Conservation (phyloP, 1,284 basidiomycete species). For the Exobasidium cylindrosporum region DNA sequence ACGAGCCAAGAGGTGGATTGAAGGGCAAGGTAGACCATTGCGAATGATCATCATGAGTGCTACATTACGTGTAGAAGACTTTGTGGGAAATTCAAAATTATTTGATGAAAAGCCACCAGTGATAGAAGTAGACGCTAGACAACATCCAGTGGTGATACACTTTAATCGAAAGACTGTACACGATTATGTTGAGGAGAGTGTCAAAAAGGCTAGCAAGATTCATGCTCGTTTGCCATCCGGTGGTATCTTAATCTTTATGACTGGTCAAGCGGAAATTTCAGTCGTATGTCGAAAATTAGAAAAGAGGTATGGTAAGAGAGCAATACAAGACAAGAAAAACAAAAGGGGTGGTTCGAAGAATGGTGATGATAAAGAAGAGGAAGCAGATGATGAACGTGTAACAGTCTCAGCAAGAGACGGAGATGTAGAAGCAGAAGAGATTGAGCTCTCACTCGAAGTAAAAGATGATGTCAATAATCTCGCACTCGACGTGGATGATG, state of each 20-base stretch:
- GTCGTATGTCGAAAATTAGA: constrained; percentile 71
- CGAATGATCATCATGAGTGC: constrained; percentile 98
- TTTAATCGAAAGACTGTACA: constrained; percentile 80
- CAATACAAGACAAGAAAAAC: constrained; percentile 59
- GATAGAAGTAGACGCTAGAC: constrained; percentile 82
- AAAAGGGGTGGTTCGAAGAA: constrained; percentile 6
- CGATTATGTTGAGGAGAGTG: constrained; percentile 86
- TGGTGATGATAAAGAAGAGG: constrained; percentile 24
- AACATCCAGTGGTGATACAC: constrained; percentile 92
- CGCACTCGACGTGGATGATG: constrained; percentile 59
- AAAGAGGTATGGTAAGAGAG: constrained; percentile 70
- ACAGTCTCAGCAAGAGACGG: constrained; percentile 27
- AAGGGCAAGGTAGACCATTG: constrained; percentile 64
- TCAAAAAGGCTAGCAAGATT: constrained; percentile 81
- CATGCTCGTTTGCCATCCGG: constrained; percentile 70
- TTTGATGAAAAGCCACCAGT: constrained; percentile 83
- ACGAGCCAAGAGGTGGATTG: constrained; percentile 60
- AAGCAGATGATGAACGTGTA: constrained; percentile 24
- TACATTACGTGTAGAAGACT: constrained; percentile 88
- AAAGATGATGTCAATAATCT: constrained; percentile 48
- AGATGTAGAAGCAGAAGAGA: constrained; percentile 74
- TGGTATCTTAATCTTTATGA: constrained; percentile 72
- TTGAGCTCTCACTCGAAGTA: constrained; percentile 62
- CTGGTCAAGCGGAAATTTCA: constrained; percentile 73
- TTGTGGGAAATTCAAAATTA: constrained; percentile 78